These are phyloP conservation scores for Russula earlei DNA, from an alignment of 768 basidiomycete species.

Conservation along the genomic window DNA sequence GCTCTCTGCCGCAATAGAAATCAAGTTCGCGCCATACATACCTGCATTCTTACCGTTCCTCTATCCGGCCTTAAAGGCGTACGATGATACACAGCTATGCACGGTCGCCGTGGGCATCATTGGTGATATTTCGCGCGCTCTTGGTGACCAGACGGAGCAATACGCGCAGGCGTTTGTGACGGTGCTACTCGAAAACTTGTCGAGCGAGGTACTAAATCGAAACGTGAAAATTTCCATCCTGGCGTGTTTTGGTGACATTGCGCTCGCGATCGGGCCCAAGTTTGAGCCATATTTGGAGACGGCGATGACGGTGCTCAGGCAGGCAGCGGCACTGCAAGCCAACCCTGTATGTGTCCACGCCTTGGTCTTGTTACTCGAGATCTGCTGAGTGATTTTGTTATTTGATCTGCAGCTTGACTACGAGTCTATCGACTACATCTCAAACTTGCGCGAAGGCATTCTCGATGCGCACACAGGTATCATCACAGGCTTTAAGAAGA, in stretches of 20 bases:
- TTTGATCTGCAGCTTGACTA: constrained; percentile 52
- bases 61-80: constrained; percentile 79
- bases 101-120: constrained; percentile 93
- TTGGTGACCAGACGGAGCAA: constrained; percentile 73
- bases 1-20: constrained; percentile 60
- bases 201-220: constrained; percentile 81
- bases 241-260: constrained; percentile 94
- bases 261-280: constrained; percentile 74
- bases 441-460: constrained; percentile 85
- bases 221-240: constrained; percentile 96
- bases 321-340: constrained; percentile 82
- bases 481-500: constrained; percentile 81
- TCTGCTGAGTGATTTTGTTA: constrained; percentile 3
- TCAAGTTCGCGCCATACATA: constrained; percentile 74
- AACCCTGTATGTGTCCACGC: constrained; percentile 55
- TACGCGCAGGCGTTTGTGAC: constrained; percentile 89
- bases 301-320: constrained; percentile 82
- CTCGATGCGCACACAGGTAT: constrained; percentile 96
- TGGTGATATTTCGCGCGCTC: constrained; percentile 91
- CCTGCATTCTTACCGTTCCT: constrained; percentile 78
- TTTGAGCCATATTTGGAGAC: constrained; percentile 89
- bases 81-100: constrained; percentile 93
- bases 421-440: constrained; percentile 88
- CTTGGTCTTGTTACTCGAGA: not conserved
- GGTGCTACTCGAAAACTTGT: constrained; percentile 82